Evolutionary conservation across 2,329 filamentous ascomycete species (phyloP).

Genomic region (Talaromyces sp.): DNA sequence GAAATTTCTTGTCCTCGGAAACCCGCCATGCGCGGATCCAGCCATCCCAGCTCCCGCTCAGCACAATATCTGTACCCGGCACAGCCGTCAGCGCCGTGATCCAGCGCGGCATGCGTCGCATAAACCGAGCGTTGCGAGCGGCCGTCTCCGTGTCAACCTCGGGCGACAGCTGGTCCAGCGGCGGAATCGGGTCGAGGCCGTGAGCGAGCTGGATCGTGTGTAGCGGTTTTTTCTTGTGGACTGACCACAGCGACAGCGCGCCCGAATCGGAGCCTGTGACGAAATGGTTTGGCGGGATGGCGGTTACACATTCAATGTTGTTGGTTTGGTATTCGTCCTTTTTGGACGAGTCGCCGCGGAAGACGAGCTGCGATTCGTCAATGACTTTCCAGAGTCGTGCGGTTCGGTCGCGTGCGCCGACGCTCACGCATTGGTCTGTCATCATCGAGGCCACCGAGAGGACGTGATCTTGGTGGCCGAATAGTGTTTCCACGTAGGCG

Average conservation of each 20-base stretch:
- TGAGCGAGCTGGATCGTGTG: constrained; percentile 76
- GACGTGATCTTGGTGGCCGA: constrained; percentile 90
- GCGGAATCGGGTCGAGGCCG: constrained; percentile 69
- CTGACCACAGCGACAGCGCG: constrained; percentile 76
- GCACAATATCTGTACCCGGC: constrained; percentile 82
- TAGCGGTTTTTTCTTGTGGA: constrained; percentile 91
- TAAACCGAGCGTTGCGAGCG: constrained; percentile 36
- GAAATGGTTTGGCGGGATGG: constrained; percentile 86
- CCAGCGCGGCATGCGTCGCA: constrained; percentile 67
- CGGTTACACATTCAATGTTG: constrained; percentile 85
- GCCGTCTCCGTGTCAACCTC: constrained; percentile 58
- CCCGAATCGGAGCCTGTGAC: constrained; percentile 94
- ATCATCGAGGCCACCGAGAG: constrained; percentile 77
- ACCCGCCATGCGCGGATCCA: constrained; percentile 80
- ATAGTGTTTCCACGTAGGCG: constrained; percentile 91
- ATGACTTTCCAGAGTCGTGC: constrained; percentile 93
- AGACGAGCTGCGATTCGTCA: constrained; percentile 92
- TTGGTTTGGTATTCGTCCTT: constrained; percentile 61
- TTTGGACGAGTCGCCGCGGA: constrained; percentile 65
- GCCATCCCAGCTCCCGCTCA: constrained; percentile 94
- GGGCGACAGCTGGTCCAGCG: constrained; percentile 66
- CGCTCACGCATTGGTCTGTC: constrained; percentile 83
- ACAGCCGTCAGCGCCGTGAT: constrained; percentile 84
- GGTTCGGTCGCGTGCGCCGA: constrained; percentile 85
- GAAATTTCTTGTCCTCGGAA: constrained; percentile 71